Base-by-base conservation (phyloP, 2,329 filamentous ascomycete species). In the Stenocarpella maydis region DNA sequence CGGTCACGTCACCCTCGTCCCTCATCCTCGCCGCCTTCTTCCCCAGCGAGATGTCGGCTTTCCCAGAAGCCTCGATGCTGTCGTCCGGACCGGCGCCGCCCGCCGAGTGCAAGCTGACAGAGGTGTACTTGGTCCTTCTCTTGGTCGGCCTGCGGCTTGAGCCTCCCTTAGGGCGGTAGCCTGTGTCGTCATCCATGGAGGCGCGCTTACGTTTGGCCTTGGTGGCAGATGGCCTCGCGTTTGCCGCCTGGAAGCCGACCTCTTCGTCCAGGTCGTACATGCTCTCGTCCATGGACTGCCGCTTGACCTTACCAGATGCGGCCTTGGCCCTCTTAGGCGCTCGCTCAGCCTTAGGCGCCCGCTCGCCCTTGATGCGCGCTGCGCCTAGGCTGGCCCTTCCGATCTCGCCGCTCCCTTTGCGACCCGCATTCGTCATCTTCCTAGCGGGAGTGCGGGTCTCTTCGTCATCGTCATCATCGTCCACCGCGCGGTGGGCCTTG, bases 81-180 rank as follows among this genome's bases (percentile, higher is more conserved):
- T 75, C 73, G 74, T 77, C 41, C 69, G 28, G 7, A 72, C 60
- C 69, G 12, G 66, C 55, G 26, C 66, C 66, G 26, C 55, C 66
- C 17, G 47, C 58, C 6, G 61, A 55, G 6, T 34, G 2, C 34
- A 54, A 39, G 21, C 67, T 61, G 31, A 69, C 15, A 26, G 70
- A 69, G 43, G 31, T 67, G 21, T 86, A 85, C 73, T 86, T 88
- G 82, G 87, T 88, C 4, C 86, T 82, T 82, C 88, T 89, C 78
- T 85, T 85, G 81, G 89, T 90, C 0, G 80, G 78, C 21, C 86
- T 85, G 47, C 86, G 81, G 45, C 82, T 84, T 2, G 82, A 82
- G 2, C 87, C 87, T 3, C 85, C 85, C 72, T 88, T 88, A 3
- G 88, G 87, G 69, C 87, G 82, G 75, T 90, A 90, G 4, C 87